A percentile compares a stretch with the other conserved stretches of the same genome.
phyloP scores from a whole-genome alignment of 2,329 filamentous ascomycete genomes.

The Colletotrichum australisinense region DNA sequence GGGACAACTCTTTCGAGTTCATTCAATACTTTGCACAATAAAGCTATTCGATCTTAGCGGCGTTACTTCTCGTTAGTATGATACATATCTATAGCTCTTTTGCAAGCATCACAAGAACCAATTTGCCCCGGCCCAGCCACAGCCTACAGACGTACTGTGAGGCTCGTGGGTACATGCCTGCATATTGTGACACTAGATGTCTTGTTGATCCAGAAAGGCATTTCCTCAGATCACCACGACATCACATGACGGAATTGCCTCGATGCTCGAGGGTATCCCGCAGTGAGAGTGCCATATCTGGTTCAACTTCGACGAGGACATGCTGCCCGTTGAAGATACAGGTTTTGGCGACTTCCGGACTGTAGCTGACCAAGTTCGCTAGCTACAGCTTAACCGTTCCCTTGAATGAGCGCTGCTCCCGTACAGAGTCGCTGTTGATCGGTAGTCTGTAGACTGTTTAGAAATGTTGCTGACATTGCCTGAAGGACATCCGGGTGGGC shows the following conservation, averaged over 20 bases:
- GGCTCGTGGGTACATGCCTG: neutral
- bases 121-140: neutral
- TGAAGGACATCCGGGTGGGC: neutral
- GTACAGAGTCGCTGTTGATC: neutral
- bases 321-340: neutral
- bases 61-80: too few species aligned
- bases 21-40: too few species aligned
- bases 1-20: too few species aligned
- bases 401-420: neutral
- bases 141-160: slow-evolving; percentile 5
- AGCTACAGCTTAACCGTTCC: neutral
- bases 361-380: neutral
- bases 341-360: neutral
- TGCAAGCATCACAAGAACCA: too few species aligned
- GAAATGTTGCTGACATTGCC: neutral
- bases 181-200: neutral
- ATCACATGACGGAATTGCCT: neutral
- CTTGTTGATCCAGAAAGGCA: neutral
- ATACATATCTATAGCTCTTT: too few species aligned
- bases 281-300: slow-evolving; percentile 5
- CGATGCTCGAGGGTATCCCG: neutral
- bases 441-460: neutral
- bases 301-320: slow-evolving; percentile 11
- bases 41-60: too few species aligned
- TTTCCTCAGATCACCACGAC: neutral